Evolutionary conservation across 2,329 filamentous ascomycete genomes (phyloP).

Genomic region (Xylariaceae sp.): DNA sequence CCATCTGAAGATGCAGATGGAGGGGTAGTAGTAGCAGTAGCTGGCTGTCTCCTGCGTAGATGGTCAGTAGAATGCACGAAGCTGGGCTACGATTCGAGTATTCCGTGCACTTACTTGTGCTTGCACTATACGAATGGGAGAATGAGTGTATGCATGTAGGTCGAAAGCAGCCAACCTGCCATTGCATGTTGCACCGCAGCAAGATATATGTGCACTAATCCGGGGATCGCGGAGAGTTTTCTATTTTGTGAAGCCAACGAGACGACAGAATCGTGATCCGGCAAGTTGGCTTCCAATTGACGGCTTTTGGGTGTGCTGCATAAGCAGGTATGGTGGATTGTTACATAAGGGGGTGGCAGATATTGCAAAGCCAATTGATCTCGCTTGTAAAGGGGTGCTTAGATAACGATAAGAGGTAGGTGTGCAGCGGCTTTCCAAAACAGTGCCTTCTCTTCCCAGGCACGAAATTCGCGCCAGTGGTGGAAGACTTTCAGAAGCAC

Average conservation of each 20-base stretch:
- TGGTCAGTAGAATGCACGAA: background rate
- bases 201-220: slow-evolving; percentile 3
- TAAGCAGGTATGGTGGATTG: background rate
- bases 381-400: background rate
- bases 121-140: background rate
- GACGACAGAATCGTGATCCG: slow-evolving; percentile 9
- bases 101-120: background rate
- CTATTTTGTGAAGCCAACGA: slow-evolving; percentile 11
- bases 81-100: background rate
- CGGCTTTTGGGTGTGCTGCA: background rate
- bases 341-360: background rate
- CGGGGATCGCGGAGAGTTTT: slow-evolving; percentile 11
- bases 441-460: no score
- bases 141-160: background rate
- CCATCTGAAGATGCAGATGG: background rate
- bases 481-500: no score
- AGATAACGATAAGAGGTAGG: background rate
- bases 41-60: slow-evolving; percentile 1
- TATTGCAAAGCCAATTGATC: background rate
- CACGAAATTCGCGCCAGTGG: no score
- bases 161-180: slow-evolving; percentile 7
- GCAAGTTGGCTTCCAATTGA: slow-evolving; percentile 15
- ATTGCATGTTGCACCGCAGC: slow-evolving; percentile 9
- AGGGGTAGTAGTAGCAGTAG: background rate
- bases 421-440: no score